Percentiles rank a stretch among this genome's conserved stretches.
These are phyloP conservation scores for Saccharomyces uvarum DNA, from an alignment of 1,139 yeast species.

Conservation along the genomic window DNA sequence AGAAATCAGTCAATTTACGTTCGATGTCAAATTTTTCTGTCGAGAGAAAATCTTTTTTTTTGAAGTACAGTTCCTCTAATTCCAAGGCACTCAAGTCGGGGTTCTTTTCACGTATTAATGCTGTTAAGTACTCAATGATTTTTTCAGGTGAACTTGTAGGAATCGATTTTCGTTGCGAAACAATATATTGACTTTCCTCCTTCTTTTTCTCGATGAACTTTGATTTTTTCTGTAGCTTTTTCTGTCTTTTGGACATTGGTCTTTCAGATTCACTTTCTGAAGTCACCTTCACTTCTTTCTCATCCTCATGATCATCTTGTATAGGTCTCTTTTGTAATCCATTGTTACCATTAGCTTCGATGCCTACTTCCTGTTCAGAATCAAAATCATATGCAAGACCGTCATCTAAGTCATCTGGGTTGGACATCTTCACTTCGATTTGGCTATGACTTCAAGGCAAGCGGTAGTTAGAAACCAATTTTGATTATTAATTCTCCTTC, in stretches of 20 bases:
- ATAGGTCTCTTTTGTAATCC: conserved; percentile 6
- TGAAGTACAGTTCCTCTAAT: conserved; percentile 30
- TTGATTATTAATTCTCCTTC: not conserved
- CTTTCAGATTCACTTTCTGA: conserved; percentile 1
- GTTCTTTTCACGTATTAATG: conserved; percentile 26
- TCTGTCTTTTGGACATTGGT: conserved; percentile 28
- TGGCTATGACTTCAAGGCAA: not conserved
- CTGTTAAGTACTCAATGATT: conserved; percentile 28
- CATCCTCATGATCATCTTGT: conserved; percentile 5
- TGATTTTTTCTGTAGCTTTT: conserved; percentile 25
- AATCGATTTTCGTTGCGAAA: conserved; percentile 23
- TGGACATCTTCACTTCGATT: conserved; percentile 16
- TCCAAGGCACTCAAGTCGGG: conserved; percentile 32
- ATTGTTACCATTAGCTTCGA: conserved; percentile 6
- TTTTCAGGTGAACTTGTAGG: conserved; percentile 23
- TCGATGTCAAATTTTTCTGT: conserved; percentile 22
- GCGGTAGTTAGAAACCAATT: not conserved
- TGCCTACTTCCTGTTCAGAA: conserved; percentile 10
- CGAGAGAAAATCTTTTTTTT: conserved; percentile 27
- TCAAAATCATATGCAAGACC: conserved; percentile 26
- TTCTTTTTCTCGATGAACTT: conserved; percentile 26
- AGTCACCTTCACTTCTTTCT: conserved; percentile 2
- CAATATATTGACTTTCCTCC: conserved; percentile 27
- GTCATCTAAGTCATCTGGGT: conserved; percentile 32
- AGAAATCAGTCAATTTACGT: conserved; percentile 23